A percentile compares a stretch with the other conserved stretches of the same genome.
Conservation (phyloP, 2,329 filamentous ascomycete species). For the Hypoxylon sp. region DNA sequence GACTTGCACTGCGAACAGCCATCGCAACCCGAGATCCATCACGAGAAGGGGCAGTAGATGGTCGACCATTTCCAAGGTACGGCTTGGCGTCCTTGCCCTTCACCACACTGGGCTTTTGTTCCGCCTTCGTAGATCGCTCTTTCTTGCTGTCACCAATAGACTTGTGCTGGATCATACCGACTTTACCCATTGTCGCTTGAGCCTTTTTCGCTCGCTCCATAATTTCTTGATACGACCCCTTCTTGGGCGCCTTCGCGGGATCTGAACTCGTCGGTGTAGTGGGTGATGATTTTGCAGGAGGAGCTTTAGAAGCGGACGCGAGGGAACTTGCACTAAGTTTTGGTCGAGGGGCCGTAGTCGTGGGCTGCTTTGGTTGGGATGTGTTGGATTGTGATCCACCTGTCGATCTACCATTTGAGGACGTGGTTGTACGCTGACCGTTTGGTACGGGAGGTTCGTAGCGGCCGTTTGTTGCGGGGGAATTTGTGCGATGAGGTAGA, state of each 20-base stretch:
- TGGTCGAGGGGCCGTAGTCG: slow-evolving; percentile 40
- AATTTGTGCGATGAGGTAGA: slow-evolving; percentile 47
- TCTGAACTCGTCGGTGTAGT: slow-evolving; percentile 46
- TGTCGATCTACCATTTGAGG: slow-evolving; percentile 42
- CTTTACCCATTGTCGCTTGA: slow-evolving; percentile 69
- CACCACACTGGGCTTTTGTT: slow-evolving; percentile 55
- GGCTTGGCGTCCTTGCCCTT: slow-evolving; percentile 49
- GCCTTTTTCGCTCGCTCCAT: slow-evolving; percentile 78
- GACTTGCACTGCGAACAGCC: slow-evolving; percentile 34
- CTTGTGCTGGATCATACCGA: slow-evolving; percentile 81
- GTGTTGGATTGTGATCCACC: slow-evolving; percentile 21
- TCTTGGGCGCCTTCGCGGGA: slow-evolving; percentile 68
- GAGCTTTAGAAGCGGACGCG: slow-evolving; percentile 40
- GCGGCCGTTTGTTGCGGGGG: slow-evolving; percentile 47
- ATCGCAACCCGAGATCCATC: slow-evolving; percentile 35
- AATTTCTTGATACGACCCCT: slow-evolving; percentile 80
- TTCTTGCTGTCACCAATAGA: slow-evolving; percentile 73
- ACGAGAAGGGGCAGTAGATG: slow-evolving; percentile 38
- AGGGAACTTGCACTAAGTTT: slow-evolving; percentile 39
- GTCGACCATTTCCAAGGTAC: slow-evolving; percentile 46
- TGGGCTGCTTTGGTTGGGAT: slow-evolving; percentile 39
- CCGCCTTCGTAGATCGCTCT: slow-evolving; percentile 62
- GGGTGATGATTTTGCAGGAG: slow-evolving; percentile 47
- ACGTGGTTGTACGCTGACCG: slow-evolving; percentile 33
- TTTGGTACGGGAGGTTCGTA: slow-evolving; percentile 44